Conservation (phyloP, 805 yeast genomes). For the Candida chilensis region DNA sequence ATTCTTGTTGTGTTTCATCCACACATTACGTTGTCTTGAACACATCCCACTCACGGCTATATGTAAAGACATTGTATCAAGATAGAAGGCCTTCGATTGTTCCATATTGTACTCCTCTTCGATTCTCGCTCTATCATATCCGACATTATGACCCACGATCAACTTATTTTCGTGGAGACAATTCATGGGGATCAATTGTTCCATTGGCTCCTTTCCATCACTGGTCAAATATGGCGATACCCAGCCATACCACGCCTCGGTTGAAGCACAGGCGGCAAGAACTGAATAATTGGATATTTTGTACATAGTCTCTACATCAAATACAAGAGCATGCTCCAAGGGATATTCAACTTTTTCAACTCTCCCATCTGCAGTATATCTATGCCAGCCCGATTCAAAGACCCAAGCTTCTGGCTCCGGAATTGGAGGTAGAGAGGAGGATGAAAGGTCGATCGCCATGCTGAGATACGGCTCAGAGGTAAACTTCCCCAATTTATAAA, state of each 20-base stretch:
- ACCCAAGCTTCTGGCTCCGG: constrained; percentile 46
- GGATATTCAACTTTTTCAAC: constrained; percentile 65
- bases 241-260: constrained; percentile 90
- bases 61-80: constrained; percentile 92
- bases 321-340: constrained; percentile 59
- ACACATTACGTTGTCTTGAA: constrained; percentile 78
- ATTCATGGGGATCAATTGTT: constrained; percentile 75
- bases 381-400: constrained; percentile 69
- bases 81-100: constrained; percentile 62
- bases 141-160: constrained; percentile 83
- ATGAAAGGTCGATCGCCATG: constrained; percentile 35
- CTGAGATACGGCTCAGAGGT: constrained; percentile 52
- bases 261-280: constrained; percentile 72
- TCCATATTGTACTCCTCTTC: constrained; percentile 70
- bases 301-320: constrained; percentile 86
- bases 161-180: constrained; percentile 39
- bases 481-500: constrained; percentile 54
- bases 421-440: constrained; percentile 18
- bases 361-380: constrained; percentile 45
- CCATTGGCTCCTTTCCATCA: constrained; percentile 28
- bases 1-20: constrained; percentile 50
- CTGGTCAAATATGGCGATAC: constrained; percentile 74
- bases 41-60: constrained; percentile 88
- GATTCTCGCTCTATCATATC: constrained; percentile 84
- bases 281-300: constrained; percentile 67